Evolutionary conservation across 345 rosid species (phyloP).

Genomic region (Populus deltoides): DNA sequence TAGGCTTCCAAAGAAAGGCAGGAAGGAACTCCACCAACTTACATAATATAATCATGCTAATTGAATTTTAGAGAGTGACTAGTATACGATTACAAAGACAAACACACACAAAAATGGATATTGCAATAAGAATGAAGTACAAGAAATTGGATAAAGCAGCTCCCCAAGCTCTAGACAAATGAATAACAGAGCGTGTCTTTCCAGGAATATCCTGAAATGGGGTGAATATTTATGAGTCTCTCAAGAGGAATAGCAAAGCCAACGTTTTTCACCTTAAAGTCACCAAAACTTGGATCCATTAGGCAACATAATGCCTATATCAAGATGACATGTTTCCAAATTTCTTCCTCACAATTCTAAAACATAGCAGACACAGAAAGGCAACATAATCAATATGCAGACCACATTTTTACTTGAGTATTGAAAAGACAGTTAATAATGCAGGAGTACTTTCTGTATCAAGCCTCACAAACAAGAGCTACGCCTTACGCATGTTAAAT

Average conservation of each 20-base stretch:
- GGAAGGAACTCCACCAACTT: background rate
- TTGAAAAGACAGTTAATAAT: background rate
- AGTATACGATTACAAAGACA: background rate
- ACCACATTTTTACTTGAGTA: background rate
- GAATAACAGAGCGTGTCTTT: background rate
- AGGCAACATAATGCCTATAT: background rate
- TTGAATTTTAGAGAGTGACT: background rate
- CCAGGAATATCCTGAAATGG: background rate
- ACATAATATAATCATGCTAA: background rate
- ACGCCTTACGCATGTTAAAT: background rate
- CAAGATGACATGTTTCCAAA: background rate
- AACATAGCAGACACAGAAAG: background rate
- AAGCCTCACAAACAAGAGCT: background rate
- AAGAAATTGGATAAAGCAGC: background rate
- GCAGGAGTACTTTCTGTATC: background rate
- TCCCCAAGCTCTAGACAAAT: background rate
- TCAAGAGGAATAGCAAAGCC: background rate
- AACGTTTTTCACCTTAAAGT: background rate
- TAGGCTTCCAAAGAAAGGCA: background rate
- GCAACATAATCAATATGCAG: background rate
- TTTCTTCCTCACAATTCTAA: background rate
- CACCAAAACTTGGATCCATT: background rate
- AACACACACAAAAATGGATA: background rate
- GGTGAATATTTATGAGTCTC: background rate
- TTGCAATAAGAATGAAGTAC: background rate